Conservation (phyloP, 1,284 basidiomycete genomes). For the Ceratobasidium sp. region DNA sequence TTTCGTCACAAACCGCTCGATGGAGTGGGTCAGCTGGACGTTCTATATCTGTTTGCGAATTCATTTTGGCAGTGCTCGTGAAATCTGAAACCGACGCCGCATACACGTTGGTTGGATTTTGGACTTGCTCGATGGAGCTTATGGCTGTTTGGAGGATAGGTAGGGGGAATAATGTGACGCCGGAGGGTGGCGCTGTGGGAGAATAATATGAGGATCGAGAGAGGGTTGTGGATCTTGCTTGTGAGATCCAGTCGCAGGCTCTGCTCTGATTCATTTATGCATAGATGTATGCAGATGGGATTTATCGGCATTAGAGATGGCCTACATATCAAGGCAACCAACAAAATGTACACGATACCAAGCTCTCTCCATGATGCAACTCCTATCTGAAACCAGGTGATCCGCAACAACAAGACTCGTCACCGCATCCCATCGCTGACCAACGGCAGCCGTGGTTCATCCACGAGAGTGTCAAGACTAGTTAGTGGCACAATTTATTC, state of each 20-base stretch:
- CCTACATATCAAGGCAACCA: no score
- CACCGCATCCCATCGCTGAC: neutral
- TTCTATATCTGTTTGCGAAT: neutral
- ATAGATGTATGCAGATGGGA: no score
- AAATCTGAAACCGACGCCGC: conserved; percentile 8
- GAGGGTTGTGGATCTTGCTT: neutral
- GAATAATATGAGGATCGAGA: neutral
- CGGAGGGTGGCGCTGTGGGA: neutral
- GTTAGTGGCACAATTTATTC: neutral
- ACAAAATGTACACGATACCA: no score
- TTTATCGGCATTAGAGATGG: no score
- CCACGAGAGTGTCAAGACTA: neutral
- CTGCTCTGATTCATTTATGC: no score
- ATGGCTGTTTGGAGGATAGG: neutral
- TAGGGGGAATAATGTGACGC: neutral
- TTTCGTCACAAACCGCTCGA: neutral
- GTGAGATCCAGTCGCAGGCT: no score
- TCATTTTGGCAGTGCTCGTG: neutral
- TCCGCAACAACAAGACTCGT: neutral
- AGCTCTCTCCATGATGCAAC: neutral
- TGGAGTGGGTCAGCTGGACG: conserved; percentile 1
- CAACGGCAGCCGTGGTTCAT: no score
- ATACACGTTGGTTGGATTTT: conserved; percentile 6
- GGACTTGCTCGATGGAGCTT: neutral
- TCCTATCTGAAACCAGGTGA: neutral